phyloP scores from a whole-genome alignment of 1,139 yeast genomes.

The Magnusiomyces paraingens region DNA sequence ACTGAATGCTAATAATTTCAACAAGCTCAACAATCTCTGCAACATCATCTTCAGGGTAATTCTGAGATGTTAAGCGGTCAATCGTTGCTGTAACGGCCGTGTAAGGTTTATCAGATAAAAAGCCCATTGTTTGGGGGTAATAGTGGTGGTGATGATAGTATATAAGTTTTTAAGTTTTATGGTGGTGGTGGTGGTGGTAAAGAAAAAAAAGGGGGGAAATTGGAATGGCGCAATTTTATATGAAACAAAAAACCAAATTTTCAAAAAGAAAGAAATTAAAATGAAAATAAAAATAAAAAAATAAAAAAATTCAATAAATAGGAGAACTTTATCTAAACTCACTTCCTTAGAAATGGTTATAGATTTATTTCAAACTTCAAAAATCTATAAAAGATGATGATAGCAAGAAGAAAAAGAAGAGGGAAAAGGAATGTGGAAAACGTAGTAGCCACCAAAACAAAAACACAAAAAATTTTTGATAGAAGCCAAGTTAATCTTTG shows the following conservation, averaged over 20 bases:
- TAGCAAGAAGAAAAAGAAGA: no score
- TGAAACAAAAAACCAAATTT: not conserved
- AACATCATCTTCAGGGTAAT: conserved; percentile 36
- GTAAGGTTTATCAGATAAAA: conserved; percentile 39
- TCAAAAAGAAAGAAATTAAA: no score
- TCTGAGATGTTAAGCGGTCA: conserved; percentile 39
- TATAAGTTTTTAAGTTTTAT: no score
- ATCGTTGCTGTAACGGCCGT: conserved; percentile 46
- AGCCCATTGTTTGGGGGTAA: conserved; percentile 29
- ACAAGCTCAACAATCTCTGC: conserved; percentile 40
- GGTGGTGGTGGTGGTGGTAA: not conserved
- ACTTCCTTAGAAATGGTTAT: no score
- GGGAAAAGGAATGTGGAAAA: no score
- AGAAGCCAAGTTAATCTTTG: no score
- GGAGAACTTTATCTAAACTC: no score
- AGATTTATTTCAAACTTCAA: no score
- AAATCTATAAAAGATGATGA: no score
- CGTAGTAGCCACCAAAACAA: no score
- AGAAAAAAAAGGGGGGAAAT: not conserved
- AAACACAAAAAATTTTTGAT: no score
- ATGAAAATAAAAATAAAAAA: no score
- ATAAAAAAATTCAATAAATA: not conserved
- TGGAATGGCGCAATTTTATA: not conserved
- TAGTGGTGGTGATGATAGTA: not conserved
- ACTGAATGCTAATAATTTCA: conserved; percentile 40